phyloP scores from a whole-genome alignment of 768 basidiomycete genomes.

The Hypholoma sublateritium region DNA sequence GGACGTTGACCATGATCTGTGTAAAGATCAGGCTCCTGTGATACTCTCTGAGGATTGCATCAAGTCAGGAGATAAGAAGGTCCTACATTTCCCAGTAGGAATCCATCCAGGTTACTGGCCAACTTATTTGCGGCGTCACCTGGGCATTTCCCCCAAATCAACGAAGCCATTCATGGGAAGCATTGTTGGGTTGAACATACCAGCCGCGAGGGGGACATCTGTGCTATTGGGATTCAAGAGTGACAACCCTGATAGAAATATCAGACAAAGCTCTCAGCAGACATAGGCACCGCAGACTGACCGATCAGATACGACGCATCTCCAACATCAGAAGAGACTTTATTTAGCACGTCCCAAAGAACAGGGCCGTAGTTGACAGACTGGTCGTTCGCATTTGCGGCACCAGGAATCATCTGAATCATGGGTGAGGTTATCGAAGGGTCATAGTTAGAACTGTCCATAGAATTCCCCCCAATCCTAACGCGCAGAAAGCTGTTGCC shows the following conservation, averaged over 20 bases:
- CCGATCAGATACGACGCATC: slow-evolving; percentile 34
- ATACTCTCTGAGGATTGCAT: neutral
- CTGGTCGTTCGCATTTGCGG: slow-evolving; percentile 42
- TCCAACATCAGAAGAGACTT: slow-evolving; percentile 29
- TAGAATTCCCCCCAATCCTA: slow-evolving; percentile 50
- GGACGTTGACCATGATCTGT: slow-evolving; percentile 40
- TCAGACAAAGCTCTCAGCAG: neutral
- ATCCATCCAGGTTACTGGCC: slow-evolving; percentile 41
- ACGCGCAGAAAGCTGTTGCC: slow-evolving; percentile 42
- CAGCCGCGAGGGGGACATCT: slow-evolving; percentile 26
- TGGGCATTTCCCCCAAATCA: slow-evolving; percentile 2
- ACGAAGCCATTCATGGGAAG: too few relatives aligned
- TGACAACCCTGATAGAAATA: slow-evolving; percentile 36
- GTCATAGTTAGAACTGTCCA: slow-evolving; percentile 44
- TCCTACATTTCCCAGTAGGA: slow-evolving; percentile 49
- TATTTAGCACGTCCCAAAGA: slow-evolving; percentile 46
- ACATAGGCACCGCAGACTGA: slow-evolving; percentile 4
- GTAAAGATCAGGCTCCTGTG: slow-evolving; percentile 63
- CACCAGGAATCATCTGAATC: slow-evolving; percentile 34
- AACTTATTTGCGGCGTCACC: slow-evolving; percentile 36
- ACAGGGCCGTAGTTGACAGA: slow-evolving; percentile 47
- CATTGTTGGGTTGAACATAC: neutral
- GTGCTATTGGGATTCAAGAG: slow-evolving; percentile 38
- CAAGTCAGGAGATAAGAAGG: neutral
- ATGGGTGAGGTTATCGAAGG: slow-evolving; percentile 39